These are phyloP conservation scores for Fusarium aywerte DNA, from an alignment of 2,329 filamentous ascomycete genomes.

Conservation along the genomic window DNA sequence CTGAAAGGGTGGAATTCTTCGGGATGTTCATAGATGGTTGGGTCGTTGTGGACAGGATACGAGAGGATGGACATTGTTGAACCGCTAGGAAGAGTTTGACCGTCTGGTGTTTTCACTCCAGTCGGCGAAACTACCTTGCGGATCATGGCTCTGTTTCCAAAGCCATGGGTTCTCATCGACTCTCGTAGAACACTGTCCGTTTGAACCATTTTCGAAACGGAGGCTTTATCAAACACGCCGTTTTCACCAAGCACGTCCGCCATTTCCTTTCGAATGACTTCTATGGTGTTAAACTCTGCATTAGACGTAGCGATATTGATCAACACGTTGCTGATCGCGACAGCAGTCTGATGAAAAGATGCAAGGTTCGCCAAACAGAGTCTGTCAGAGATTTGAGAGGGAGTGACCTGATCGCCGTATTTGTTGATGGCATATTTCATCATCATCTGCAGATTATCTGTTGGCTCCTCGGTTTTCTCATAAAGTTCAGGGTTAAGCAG, in stretches of 20 bases:
- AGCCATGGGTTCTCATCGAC: slow-evolving; percentile 53
- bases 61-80: slow-evolving; percentile 50
- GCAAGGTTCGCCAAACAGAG: slow-evolving; percentile 49
- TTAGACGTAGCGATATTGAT: slow-evolving; percentile 53
- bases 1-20: slow-evolving; percentile 55
- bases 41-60: slow-evolving; percentile 48
- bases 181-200: slow-evolving; percentile 58
- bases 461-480: slow-evolving; percentile 11
- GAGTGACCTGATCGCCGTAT: slow-evolving; percentile 44
- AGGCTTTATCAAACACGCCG: slow-evolving; percentile 52
- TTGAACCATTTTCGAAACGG: slow-evolving; percentile 50
- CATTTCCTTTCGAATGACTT: slow-evolving; percentile 53
- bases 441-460: slow-evolving; percentile 36
- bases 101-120: slow-evolving; percentile 49
- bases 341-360: slow-evolving; percentile 54
- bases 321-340: slow-evolving; percentile 55
- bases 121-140: slow-evolving; percentile 45
- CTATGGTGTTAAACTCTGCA: slow-evolving; percentile 51
- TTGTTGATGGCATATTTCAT: slow-evolving; percentile 31
- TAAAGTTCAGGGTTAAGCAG: neutral
- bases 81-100: slow-evolving; percentile 48
- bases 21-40: slow-evolving; percentile 49
- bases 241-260: slow-evolving; percentile 43
- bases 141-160: slow-evolving; percentile 45
- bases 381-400: slow-evolving; percentile 37